Evolutionary conservation across 176 grass and related monocot species (phyloP).

Genomic region (Cocos nucifera): DNA sequence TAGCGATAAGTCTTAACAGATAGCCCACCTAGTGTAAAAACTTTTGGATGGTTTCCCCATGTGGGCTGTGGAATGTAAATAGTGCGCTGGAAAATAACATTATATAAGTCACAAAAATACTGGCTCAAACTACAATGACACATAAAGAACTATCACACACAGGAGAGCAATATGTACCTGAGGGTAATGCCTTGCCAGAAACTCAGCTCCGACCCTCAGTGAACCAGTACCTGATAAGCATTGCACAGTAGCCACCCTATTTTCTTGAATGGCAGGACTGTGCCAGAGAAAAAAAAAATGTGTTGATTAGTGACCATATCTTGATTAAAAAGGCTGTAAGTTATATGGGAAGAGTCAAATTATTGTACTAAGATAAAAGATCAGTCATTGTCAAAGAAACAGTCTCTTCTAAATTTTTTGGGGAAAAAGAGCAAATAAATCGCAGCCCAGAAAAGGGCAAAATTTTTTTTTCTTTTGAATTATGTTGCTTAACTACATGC

Average conservation of each 20-base stretch:
- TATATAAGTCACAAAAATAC: neutral
- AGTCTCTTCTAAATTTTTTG: no score
- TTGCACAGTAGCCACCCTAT: constrained; percentile 75
- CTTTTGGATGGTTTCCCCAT: constrained; percentile 94
- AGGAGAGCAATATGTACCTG: constrained; percentile 37
- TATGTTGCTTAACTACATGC: no score
- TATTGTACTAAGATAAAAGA: no score
- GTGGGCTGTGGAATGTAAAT: constrained; percentile 90
- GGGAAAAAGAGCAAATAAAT: no score
- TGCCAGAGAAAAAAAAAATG: neutral
- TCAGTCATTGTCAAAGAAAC: no score
- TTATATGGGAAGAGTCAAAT: no score
- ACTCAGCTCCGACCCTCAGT: constrained; percentile 80
- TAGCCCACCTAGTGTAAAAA: constrained; percentile 75
- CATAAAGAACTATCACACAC: neutral
- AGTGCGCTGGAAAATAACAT: constrained; percentile 38
- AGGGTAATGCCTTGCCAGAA: constrained; percentile 93
- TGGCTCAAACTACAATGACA: neutral
- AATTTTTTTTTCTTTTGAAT: no score
- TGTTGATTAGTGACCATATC: constrained; percentile 1
- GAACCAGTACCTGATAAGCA: constrained; percentile 96
- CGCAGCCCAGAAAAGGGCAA: no score
- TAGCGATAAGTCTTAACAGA: constrained; percentile 73
- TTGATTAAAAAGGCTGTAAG: neutral
- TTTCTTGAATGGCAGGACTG: constrained; percentile 85